These are phyloP conservation scores for Hygrophila difformis DNA, from an alignment of 257 asterid species.

Conservation along the genomic window DNA sequence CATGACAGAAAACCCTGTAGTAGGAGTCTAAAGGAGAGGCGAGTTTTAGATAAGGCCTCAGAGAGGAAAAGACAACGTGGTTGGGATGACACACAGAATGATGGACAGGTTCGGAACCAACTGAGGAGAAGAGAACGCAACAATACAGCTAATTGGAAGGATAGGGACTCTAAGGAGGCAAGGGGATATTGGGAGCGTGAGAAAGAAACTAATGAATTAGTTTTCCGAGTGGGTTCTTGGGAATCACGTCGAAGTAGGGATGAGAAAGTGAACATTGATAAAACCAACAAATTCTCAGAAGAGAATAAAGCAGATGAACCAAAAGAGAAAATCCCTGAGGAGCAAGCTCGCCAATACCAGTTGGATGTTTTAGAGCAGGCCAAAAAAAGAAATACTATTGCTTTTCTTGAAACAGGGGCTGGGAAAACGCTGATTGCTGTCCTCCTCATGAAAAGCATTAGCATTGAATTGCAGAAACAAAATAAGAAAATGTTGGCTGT, in stretches of 20 bases:
- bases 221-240: slow-evolving; percentile 76
- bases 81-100: slow-evolving; percentile 40
- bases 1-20: slow-evolving; percentile 37
- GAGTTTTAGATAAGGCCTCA: slow-evolving; percentile 35
- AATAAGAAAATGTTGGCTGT: slow-evolving; percentile 88
- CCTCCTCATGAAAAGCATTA: slow-evolving; percentile 78
- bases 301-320: slow-evolving; percentile 47
- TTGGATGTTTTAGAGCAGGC: slow-evolving; percentile 99
- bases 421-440: slow-evolving; percentile 95
- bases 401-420: slow-evolving; percentile 98
- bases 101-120: slow-evolving; percentile 47
- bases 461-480: slow-evolving; percentile 48
- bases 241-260: slow-evolving; percentile 54
- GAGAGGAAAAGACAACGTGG: slow-evolving; percentile 65
- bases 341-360: slow-evolving; percentile 92
- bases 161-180: slow-evolving; percentile 49
- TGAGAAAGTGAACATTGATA: slow-evolving; percentile 35
- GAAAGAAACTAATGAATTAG: slow-evolving; percentile 64
- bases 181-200: slow-evolving; percentile 97
- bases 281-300: slow-evolving; percentile 24
- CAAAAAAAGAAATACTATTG: slow-evolving; percentile 75
- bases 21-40: slow-evolving; percentile 41
- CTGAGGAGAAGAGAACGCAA: slow-evolving; percentile 52
- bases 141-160: slow-evolving; percentile 43
- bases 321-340: slow-evolving; percentile 61